These are phyloP conservation scores for Periconia sp. DNA, from an alignment of 2,329 filamentous ascomycete species.

Conservation along the genomic window DNA sequence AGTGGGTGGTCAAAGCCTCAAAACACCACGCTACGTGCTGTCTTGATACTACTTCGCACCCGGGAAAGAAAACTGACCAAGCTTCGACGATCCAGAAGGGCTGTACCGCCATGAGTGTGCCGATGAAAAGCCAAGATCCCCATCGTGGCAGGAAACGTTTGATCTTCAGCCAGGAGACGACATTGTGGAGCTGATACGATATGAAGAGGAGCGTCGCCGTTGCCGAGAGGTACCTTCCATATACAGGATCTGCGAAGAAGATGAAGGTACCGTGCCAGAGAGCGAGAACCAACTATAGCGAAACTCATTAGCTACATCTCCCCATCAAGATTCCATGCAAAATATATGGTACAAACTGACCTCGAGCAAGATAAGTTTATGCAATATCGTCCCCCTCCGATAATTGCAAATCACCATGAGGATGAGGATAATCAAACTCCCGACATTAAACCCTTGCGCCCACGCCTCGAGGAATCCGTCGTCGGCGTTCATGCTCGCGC, in stretches of 20 bases:
- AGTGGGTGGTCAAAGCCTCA: too few relatives aligned
- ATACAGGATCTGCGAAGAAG: constrained; percentile 31
- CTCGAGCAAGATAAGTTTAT: constrained; percentile 40
- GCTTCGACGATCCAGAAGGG: constrained; percentile 40
- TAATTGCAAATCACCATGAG: constrained; percentile 43
- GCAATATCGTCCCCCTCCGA: constrained; percentile 33
- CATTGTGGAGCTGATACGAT: constrained; percentile 39
- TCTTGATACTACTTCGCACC: too few relatives aligned
- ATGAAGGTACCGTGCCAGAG: constrained; percentile 42
- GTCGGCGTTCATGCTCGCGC: constrained; percentile 26
- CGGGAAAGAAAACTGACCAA: too few relatives aligned
- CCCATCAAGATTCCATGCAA: too few relatives aligned
- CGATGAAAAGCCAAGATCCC: constrained; percentile 38
- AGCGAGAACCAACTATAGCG: constrained; percentile 34
- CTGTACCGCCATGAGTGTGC: constrained; percentile 33
- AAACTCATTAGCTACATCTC: neutral
- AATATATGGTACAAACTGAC: constrained; percentile 9
- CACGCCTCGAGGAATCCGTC: constrained; percentile 38
- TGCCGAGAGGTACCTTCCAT: constrained; percentile 38
- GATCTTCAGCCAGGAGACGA: constrained; percentile 40
- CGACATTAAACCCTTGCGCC: constrained; percentile 42
- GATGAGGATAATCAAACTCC: constrained; percentile 36
- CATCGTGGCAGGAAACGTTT: constrained; percentile 35
- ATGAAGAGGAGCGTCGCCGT: constrained; percentile 39
- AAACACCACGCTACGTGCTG: too few relatives aligned